Percentiles rank a stretch among this genome's conserved stretches.
phyloP scores from a whole-genome alignment of 2,329 filamentous ascomycete genomes.

The Colletotrichum noveboracense region DNA sequence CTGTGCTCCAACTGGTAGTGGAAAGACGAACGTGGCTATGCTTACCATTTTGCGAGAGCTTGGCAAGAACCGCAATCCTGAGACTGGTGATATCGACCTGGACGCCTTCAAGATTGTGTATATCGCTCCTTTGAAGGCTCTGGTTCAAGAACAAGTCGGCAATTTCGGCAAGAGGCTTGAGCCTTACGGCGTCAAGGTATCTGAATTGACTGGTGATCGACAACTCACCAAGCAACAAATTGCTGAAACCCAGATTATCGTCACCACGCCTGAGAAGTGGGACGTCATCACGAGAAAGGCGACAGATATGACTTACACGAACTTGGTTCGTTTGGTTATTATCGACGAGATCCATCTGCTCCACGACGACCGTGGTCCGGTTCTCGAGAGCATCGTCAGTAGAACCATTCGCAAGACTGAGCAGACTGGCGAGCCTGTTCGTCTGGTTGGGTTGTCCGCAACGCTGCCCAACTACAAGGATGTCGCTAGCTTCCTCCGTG shows the following conservation, averaged over 20 bases:
- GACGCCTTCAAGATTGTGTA: conserved; percentile 99
- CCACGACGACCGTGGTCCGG: conserved; percentile 95
- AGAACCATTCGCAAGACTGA: conserved; percentile 92
- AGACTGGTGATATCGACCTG: conserved; percentile 92
- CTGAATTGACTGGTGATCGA: conserved; percentile 96
- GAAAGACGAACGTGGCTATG: conserved; percentile 99
- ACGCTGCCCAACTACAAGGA: conserved; percentile 97
- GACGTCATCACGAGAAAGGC: conserved; percentile 98
- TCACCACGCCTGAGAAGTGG: conserved; percentile 98
- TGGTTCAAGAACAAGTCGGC: conserved; percentile 97
- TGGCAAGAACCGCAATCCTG: conserved; percentile 88
- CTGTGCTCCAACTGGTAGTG: conserved; percentile 95
- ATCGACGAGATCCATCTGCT: conserved; percentile 98
- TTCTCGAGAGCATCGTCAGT: conserved; percentile 95
- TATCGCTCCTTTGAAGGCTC: conserved; percentile 92
- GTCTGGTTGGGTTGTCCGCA: conserved; percentile 90
- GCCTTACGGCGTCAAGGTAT: conserved; percentile 88
- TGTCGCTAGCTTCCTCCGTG: conserved; percentile 92
- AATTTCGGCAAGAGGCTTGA: conserved; percentile 94
- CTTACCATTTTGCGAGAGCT: conserved; percentile 94
- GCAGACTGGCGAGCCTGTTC: conserved; percentile 91
- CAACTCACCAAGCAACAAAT: conserved; percentile 99
- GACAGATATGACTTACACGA: conserved; percentile 95
- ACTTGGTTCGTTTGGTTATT: conserved; percentile 92
- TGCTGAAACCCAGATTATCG: conserved; percentile 95